A percentile compares a stretch with the other conserved stretches of the same genome.
Conservation (phyloP, 2,329 filamentous ascomycete species). For the Kalmusia sp. region DNA sequence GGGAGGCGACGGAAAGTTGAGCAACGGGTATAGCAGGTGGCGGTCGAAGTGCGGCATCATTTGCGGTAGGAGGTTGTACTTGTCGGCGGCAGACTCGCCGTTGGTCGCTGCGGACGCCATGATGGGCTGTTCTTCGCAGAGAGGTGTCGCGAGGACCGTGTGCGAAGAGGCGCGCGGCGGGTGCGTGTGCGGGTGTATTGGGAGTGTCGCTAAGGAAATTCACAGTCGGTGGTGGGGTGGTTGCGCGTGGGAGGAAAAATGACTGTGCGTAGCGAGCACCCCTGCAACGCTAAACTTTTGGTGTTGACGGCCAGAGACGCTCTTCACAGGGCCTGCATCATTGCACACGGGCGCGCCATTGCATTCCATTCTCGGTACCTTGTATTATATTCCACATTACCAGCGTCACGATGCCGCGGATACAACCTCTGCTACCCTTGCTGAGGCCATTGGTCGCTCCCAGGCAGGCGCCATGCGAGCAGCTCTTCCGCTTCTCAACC, state of each 20-base stretch:
- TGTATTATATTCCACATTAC: neutral
- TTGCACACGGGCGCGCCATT: conserved; percentile 3
- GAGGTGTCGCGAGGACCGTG: neutral
- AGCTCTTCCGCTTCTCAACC: conserved; percentile 52
- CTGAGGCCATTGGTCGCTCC: conserved; percentile 50
- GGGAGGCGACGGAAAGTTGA: conserved; percentile 86
- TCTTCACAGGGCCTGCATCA: conserved; percentile 22
- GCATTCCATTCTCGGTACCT: neutral
- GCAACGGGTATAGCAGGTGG: conserved; percentile 93
- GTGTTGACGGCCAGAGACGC: conserved; percentile 28
- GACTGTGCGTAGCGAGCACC: conserved; percentile 46
- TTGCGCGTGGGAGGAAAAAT: conserved; percentile 27
- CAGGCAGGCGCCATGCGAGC: conserved; percentile 42
- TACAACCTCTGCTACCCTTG: conserved; percentile 47
- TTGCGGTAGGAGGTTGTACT: conserved; percentile 85
- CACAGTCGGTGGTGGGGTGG: conserved; percentile 16
- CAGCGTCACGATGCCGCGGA: conserved; percentile 39
- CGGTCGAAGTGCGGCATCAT: conserved; percentile 92
- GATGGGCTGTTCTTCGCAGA: conserved; percentile 25
- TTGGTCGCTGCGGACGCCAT: conserved; percentile 48
- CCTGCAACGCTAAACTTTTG: conserved; percentile 46
- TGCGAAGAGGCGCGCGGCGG: conserved; percentile 17
- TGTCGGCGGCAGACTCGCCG: conserved; percentile 64
- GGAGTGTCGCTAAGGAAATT: conserved; percentile 22
- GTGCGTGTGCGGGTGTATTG: conserved; percentile 21